Evolutionary conservation across 305 asterid species (phyloP).

Genomic region (Solanum hybrid): DNA sequence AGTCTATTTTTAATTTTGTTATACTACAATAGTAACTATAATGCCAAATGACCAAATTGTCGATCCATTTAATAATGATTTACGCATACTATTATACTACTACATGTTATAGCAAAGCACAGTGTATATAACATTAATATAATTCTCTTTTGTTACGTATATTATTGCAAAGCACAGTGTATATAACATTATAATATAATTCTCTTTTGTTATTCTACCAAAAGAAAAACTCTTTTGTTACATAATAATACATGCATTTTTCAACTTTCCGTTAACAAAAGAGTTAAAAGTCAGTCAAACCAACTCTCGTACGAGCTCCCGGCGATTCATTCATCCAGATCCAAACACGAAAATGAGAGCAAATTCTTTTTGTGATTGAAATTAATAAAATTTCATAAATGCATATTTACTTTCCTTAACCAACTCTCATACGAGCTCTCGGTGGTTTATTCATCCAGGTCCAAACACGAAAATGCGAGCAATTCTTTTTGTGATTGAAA

Average conservation of each 20-base stretch:
- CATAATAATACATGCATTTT: neutral
- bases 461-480: too few relatives aligned
- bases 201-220: neutral
- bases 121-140: neutral
- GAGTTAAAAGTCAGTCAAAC: neutral
- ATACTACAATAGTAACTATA: neutral
- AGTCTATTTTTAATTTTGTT: neutral
- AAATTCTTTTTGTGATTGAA: too few relatives aligned
- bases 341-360: too few relatives aligned
- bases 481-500: too few relatives aligned
- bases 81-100: neutral
- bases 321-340: too few relatives aligned
- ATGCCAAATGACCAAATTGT: neutral
- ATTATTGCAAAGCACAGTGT: neutral
- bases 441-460: too few relatives aligned
- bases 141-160: neutral
- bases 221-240: neutral
- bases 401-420: too few relatives aligned
- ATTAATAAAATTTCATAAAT: too few relatives aligned
- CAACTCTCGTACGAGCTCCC: too few relatives aligned
- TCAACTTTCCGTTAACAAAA: neutral
- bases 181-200: neutral
- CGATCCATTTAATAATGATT: neutral
- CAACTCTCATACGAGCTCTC: too few relatives aligned
- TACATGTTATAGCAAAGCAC: neutral